These are phyloP conservation scores for Yarrowia sp. DNA, from an alignment of 805 yeast genomes.

Conservation along the genomic window DNA sequence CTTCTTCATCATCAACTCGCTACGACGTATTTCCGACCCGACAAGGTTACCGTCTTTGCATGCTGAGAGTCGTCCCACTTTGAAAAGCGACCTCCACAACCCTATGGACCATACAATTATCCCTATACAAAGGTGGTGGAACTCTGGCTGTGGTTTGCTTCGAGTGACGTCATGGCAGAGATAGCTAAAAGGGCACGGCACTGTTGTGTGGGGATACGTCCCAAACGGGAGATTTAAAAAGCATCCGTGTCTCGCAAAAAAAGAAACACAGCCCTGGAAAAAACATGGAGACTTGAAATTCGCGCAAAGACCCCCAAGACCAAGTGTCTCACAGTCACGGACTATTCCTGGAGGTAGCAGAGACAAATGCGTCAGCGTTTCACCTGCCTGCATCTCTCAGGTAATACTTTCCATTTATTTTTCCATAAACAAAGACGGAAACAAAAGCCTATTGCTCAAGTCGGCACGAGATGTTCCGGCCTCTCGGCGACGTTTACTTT, in stretches of 20 bases:
- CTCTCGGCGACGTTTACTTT: not conserved
- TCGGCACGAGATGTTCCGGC: not conserved
- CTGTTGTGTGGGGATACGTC: not conserved
- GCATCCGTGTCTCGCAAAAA: not conserved
- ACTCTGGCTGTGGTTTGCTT: too few species aligned
- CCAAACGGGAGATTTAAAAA: not conserved
- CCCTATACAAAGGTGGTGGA: not conserved
- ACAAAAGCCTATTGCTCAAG: not conserved
- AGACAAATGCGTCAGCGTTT: not conserved
- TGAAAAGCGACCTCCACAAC: not conserved
- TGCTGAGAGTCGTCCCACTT: not conserved
- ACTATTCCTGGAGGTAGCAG: not conserved
- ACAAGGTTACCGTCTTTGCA: slow-evolving; percentile 1
- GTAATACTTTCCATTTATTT: not conserved
- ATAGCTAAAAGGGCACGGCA: slow-evolving; percentile 13
- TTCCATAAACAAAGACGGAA: not conserved
- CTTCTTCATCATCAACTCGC: too few species aligned
- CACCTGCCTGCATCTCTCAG: not conserved
- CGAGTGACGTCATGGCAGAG: not conserved
- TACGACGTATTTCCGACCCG: not conserved
- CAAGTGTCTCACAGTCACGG: not conserved
- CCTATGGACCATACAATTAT: not conserved
- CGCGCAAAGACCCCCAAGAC: not conserved
- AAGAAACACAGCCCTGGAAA: not conserved
- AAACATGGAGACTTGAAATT: not conserved